phyloP scores from a whole-genome alignment of 306 rosid genomes.

The Carpinus fangiana region DNA sequence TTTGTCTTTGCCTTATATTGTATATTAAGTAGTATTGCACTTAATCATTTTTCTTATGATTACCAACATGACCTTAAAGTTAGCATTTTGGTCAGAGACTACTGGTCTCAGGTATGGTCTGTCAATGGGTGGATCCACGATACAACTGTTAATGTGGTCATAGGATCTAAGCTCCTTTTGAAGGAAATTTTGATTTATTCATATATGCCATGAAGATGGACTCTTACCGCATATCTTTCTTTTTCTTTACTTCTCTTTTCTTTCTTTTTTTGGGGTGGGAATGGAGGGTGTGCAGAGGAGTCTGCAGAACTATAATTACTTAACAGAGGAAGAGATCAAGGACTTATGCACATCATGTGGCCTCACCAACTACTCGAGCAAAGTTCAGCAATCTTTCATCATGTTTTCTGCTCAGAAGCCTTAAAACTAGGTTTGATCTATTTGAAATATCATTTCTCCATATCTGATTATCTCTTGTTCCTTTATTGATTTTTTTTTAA shows the following conservation, averaged over 20 bases:
- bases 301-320: conserved; percentile 42
- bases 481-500: conserved; percentile 12
- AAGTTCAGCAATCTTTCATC: conserved; percentile 64
- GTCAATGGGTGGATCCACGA: neutral
- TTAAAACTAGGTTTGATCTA: conserved; percentile 33
- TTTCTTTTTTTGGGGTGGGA: neutral
- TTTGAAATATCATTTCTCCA: conserved; percentile 28
- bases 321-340: conserved; percentile 64
- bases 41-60: neutral
- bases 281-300: conserved; percentile 39
- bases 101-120: neutral
- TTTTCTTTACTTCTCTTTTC: neutral
- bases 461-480: conserved; percentile 15
- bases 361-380: conserved; percentile 73
- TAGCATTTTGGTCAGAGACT: neutral
- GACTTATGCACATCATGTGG: conserved; percentile 79
- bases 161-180: neutral
- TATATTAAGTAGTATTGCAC: too few relatives aligned
- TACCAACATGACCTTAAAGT: neutral
- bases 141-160: neutral
- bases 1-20: neutral
- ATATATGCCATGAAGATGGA: conserved; percentile 18
- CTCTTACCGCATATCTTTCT: neutral
- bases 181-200: conserved; percentile 13
- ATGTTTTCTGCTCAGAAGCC: conserved; percentile 85